Evolutionary conservation across 306 rosid species (phyloP).

Genomic region (Corylus avellana): DNA sequence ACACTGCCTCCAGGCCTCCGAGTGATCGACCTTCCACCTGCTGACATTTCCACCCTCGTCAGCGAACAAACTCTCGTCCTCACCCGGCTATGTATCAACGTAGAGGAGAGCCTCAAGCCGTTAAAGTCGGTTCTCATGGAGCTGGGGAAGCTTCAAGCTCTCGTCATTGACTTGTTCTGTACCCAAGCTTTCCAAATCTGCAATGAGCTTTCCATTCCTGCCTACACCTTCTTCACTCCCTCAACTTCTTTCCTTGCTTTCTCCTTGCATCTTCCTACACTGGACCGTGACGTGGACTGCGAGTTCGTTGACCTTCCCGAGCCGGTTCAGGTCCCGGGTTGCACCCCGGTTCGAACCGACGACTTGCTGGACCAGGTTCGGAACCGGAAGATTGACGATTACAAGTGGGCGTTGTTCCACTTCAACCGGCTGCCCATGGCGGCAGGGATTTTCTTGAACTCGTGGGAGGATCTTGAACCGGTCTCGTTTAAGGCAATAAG

Average conservation of each 20-base stretch:
- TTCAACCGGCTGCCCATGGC: conserved; percentile 34
- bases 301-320: conserved; percentile 50
- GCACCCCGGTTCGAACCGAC: conserved; percentile 30
- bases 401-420: conserved; percentile 37
- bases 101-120: conserved; percentile 20
- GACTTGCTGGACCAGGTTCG: conserved; percentile 43
- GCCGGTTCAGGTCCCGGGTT: conserved; percentile 45
- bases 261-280: conserved; percentile 34
- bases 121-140: conserved; percentile 27
- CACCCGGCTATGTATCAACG: conserved; percentile 30
- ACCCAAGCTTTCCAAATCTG: conserved; percentile 48
- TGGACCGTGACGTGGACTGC: conserved; percentile 46
- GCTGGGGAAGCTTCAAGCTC: conserved; percentile 29
- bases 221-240: conserved; percentile 43
- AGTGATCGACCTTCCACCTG: conserved; percentile 40
- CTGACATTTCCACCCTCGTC: conserved; percentile 17
- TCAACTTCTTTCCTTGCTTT: conserved; percentile 37
- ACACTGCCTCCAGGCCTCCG: conserved; percentile 30
- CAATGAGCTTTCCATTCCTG: conserved; percentile 29
- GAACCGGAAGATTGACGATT: conserved; percentile 40
- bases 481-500: conserved; percentile 27
- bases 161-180: conserved; percentile 44
- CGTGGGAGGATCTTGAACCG: conserved; percentile 50
- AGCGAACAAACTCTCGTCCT: background rate
- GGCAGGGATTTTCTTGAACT: conserved; percentile 36